These are phyloP conservation scores for Pichia nakasei DNA, from an alignment of 805 yeast genomes.

Conservation along the genomic window DNA sequence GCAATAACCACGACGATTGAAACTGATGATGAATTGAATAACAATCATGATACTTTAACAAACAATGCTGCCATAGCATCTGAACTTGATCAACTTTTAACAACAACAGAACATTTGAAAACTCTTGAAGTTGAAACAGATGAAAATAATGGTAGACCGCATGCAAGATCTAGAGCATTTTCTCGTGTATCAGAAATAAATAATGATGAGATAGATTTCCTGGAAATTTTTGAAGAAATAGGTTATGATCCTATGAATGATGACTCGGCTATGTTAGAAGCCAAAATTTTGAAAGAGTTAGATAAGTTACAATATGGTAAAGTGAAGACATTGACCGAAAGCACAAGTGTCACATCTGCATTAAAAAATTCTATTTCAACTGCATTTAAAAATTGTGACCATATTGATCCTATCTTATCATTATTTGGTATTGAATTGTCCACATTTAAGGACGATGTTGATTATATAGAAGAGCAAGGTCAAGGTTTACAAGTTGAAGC, in stretches of 20 bases:
- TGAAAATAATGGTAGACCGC: neutral
- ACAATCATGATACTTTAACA: neutral
- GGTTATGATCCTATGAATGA: conserved; percentile 62
- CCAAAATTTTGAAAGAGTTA: conserved; percentile 50
- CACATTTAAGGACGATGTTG: conserved; percentile 58
- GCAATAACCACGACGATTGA: conserved; percentile 1
- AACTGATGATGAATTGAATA: neutral
- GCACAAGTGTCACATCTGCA: conserved; percentile 29
- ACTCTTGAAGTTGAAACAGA: conserved; percentile 3
- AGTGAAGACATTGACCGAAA: conserved; percentile 44
- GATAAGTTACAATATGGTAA: conserved; percentile 54
- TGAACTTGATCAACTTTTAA: neutral
- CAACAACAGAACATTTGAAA: conserved; percentile 3
- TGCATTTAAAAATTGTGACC: conserved; percentile 46
- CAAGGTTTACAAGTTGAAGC: conserved; percentile 79
- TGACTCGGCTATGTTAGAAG: conserved; percentile 48
- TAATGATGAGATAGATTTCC: conserved; percentile 28
- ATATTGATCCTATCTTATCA: conserved; percentile 45
- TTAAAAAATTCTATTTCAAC: conserved; percentile 34
- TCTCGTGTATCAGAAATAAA: conserved; percentile 19
- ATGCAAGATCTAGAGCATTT: conserved; percentile 23
- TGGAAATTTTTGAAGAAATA: conserved; percentile 68
- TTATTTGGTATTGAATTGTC: conserved; percentile 53
- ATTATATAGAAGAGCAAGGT: conserved; percentile 62
- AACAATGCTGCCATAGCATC: neutral